A percentile compares a stretch with the other conserved stretches of the same genome.
Conservation (phyloP, 345 rosid genomes). For the Capsella bursapastoris region DNA sequence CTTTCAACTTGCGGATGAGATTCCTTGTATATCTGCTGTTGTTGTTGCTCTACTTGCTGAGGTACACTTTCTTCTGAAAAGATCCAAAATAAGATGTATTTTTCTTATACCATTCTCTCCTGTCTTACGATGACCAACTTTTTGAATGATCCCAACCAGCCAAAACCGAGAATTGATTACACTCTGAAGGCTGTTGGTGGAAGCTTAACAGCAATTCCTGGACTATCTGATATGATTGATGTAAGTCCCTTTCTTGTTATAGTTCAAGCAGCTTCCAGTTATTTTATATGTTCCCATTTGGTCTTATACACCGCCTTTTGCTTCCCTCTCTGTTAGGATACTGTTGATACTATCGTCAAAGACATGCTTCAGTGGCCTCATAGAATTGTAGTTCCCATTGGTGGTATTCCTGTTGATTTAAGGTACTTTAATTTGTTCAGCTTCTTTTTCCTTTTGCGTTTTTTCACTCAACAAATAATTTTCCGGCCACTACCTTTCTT, state of each 20-base stretch:
- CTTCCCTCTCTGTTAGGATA: conserved; percentile 63
- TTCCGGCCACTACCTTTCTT: conserved; percentile 21
- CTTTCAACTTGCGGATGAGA: conserved; percentile 97
- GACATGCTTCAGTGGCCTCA: conserved; percentile 99
- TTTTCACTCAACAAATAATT: neutral
- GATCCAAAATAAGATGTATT: conserved; percentile 1
- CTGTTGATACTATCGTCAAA: conserved; percentile 77
- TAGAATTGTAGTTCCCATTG: conserved; percentile 97
- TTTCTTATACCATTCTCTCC: conserved; percentile 17
- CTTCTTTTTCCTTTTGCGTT: conserved; percentile 12
- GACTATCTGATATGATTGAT: conserved; percentile 96
- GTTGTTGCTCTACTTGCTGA: conserved; percentile 96
- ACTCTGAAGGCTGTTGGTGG: conserved; percentile 98
- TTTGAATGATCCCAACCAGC: conserved; percentile 62
- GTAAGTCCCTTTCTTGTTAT: conserved; percentile 55
- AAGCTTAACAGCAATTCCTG: conserved; percentile 96
- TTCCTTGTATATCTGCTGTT: conserved; percentile 97
- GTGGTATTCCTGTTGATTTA: conserved; percentile 84
- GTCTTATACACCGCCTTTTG: conserved; percentile 16
- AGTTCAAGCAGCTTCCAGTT: conserved; percentile 2
- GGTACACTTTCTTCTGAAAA: conserved; percentile 47
- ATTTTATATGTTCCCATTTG: conserved; percentile 6
- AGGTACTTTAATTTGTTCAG: conserved; percentile 53
- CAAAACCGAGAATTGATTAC: conserved; percentile 95
- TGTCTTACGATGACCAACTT: conserved; percentile 29